phyloP scores from a whole-genome alignment of 768 basidiomycete species.

The Kwoniella sp. region DNA sequence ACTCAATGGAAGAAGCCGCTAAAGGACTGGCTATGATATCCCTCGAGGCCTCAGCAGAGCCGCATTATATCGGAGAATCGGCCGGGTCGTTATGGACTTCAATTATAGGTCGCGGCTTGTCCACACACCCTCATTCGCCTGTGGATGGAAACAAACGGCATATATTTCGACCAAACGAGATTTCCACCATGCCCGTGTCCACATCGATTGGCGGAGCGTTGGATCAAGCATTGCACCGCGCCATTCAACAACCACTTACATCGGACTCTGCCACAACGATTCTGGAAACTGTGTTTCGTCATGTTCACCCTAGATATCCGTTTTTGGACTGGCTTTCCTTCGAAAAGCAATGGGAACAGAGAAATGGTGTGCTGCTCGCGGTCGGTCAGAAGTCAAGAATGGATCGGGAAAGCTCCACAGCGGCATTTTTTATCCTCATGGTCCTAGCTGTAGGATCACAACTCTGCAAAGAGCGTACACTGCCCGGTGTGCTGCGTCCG shows the following conservation, averaged over 20 bases:
- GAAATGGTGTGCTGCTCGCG: slow-evolving; percentile 16
- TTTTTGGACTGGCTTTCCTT: slow-evolving; percentile 34
- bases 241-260: slow-evolving; percentile 8
- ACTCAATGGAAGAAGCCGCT: slow-evolving; percentile 23
- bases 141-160: neutral
- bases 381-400: slow-evolving; percentile 9
- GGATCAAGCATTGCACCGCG: slow-evolving; percentile 1
- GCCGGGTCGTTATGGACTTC: slow-evolving; percentile 28
- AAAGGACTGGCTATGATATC: slow-evolving; percentile 36
- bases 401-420: slow-evolving; percentile 10
- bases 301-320: slow-evolving; percentile 21
- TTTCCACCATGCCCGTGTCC: neutral
- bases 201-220: neutral
- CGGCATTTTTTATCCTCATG: slow-evolving; percentile 33
- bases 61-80: slow-evolving; percentile 35
- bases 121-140: neutral
- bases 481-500: slow-evolving; percentile 14
- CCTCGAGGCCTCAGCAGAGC: slow-evolving; percentile 32
- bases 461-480: slow-evolving; percentile 7
- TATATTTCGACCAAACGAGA: neutral
- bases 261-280: neutral
- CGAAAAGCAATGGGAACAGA: slow-evolving; percentile 23
- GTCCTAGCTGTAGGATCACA: slow-evolving; percentile 25
- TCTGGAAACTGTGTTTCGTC: slow-evolving; percentile 7
- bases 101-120: slow-evolving; percentile 13